phyloP scores from a whole-genome alignment of 176 grass and related monocot species.

The Rhynchospora pubera region DNA sequence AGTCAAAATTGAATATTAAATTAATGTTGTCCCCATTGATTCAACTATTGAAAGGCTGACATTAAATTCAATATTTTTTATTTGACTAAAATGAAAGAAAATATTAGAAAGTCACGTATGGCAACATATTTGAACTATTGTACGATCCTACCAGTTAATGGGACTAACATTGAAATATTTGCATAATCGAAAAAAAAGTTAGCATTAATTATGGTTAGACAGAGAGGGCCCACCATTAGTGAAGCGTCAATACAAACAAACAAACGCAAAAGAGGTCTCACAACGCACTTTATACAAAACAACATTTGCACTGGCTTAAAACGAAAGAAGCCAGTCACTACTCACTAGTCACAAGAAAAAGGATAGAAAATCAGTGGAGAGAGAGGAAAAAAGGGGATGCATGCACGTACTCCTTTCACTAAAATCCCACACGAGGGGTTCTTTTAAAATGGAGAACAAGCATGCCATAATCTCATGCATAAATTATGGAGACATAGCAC shows the following conservation, averaged over 20 bases:
- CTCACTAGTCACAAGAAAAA: constrained; percentile 5
- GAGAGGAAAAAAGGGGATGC: neutral
- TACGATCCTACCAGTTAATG: neutral
- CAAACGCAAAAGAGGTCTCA: constrained; percentile 5
- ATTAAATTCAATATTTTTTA: too few species aligned
- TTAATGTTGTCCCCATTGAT: too few species aligned
- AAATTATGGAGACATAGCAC: constrained; percentile 14
- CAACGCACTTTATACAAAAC: constrained; percentile 11
- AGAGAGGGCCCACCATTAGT: constrained; percentile 14
- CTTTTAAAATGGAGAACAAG: neutral
- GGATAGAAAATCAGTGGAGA: neutral
- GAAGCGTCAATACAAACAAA: constrained; percentile 13
- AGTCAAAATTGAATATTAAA: too few species aligned
- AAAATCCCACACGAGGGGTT: constrained; percentile 15
- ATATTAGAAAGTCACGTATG: too few species aligned
- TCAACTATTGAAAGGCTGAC: too few species aligned
- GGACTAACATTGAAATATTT: neutral
- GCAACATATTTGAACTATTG: too few species aligned
- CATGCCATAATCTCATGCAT: constrained; percentile 24
- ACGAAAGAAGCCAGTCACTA: constrained; percentile 28
- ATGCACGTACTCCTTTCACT: constrained; percentile 11
- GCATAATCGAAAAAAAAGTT: neutral
- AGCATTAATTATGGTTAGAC: neutral
- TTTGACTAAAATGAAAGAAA: too few species aligned
- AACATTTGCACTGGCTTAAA: constrained; percentile 24